Base-by-base conservation (phyloP, 768 basidiomycete genomes). In the Solioccasus polychromus region DNA sequence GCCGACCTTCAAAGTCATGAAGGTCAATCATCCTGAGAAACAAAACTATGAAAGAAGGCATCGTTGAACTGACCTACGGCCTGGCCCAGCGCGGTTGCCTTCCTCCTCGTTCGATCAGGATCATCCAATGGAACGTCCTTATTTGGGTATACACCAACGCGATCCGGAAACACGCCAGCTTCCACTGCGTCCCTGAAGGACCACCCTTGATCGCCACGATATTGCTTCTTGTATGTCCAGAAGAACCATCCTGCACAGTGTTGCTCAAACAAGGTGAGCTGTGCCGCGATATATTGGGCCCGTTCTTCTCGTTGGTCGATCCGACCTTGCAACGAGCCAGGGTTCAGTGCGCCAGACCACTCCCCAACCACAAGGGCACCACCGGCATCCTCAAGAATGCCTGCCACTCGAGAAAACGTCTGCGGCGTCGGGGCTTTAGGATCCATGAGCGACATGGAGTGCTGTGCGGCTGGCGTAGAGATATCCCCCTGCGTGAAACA, bases 161-260 rank as follows among this genome's bases (percentile, higher is more conserved):
- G 70, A 1, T 57, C 17, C 1, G 86, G 88, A 54, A 89, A 77
- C 5, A 85, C 78, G 7, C 82, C 83, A 3, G 71, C 73, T 20
- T 70, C 71, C 2, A 78, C 75, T 0, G 85, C 83, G 61, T 89
- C 82, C 46, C 74, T 70, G 29, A 85, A 76, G 23, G 78, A 79
- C 90, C 89, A 91, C 1, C 88, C 88, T 4, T 68, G 74, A 66
- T 92, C 89, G 44, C 82, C 80, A 4, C 60, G 63, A 5, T 67
- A 59, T 39, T 80, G 74, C 63, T 90, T 88, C 71, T 82, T 89
- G 59, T 80, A 85, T 29, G 86, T 89, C 90, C 90, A 90, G 60
- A 86, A 92, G 68, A 83, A 92, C 76, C 78, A 86, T 5, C 90
- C 90, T 0, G 77, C 79, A 47, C 86, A 84, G 28, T 66, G 53